These are phyloP conservation scores for Lenwebbia sp. DNA, from an alignment of 345 rosid genomes.

Conservation along the genomic window DNA sequence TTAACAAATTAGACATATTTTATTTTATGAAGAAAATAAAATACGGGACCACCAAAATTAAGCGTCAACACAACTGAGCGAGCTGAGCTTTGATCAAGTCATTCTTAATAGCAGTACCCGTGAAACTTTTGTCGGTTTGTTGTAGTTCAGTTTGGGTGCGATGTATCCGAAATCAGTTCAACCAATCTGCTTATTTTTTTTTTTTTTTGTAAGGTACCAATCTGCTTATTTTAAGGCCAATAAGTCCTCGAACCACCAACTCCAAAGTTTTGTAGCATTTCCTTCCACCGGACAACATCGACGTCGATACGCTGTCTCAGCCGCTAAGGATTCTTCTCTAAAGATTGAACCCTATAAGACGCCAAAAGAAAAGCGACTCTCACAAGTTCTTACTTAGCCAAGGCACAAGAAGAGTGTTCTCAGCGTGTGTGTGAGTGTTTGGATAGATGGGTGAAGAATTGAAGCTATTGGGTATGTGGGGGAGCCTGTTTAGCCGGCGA, in stretches of 20 bases:
- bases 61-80: background rate
- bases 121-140: background rate
- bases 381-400: background rate
- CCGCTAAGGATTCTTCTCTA: background rate
- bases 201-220: too few relatives aligned
- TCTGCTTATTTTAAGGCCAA: background rate
- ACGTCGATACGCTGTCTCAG: background rate
- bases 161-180: background rate
- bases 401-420: background rate
- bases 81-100: background rate
- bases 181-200: too few relatives aligned
- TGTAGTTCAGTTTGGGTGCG: too few relatives aligned
- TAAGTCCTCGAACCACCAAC: background rate
- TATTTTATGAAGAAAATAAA: too few relatives aligned
- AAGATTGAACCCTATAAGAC: background rate
- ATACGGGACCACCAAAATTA: too few relatives aligned
- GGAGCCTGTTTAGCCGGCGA: constrained; percentile 32
- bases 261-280: background rate
- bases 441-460: constrained; percentile 4
- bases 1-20: too few relatives aligned
- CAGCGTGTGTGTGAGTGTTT: background rate
- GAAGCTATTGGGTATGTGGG: constrained; percentile 28
- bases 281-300: background rate
- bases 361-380: background rate
- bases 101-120: background rate